Base-by-base conservation (phyloP, 2,329 filamentous ascomycete species). In the Pseudocercospora eumusae region DNA sequence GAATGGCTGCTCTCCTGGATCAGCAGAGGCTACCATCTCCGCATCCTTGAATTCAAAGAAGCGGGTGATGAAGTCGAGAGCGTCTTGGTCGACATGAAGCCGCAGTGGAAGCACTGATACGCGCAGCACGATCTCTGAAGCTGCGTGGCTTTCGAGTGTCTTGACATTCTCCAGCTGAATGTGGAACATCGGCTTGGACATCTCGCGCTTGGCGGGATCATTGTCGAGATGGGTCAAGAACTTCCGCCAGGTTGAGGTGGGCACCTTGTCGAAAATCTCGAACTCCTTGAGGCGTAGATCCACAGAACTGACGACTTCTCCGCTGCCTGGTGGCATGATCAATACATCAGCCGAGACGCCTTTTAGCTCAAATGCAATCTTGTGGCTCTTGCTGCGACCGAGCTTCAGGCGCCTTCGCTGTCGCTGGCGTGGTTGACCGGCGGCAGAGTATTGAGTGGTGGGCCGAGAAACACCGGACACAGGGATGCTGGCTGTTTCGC, bases 241-340 rank as follows among this genome's bases (percentile, higher is more conserved):
- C 75, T 97, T 99, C 76, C 91, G 96, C 96, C 96, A 99, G 0
- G 93, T 97, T 3, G 95, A 99, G 0, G 92, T 93, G 1, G 92
- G 92, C 2, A 99, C 85, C 72, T 97, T 92, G 75, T 99, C 95
- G 65, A 95, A 96, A 15, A 99, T 88, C 68, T 96, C 93, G 11
- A 99, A 81, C 61, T 95, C 89, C 42, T 86, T 84, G 10, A 99
- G 82, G 8, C 92, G 87, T 33, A 98, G 80, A 75, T 97, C 91
- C 40, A 98, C 81, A 20, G 92, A 96, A 74, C 88, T 96, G 73
- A 96, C 86, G 0, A 92, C 95, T 75, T 97, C 92, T 1, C 88
- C 90, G 18, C 85, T 86, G 3, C 82, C 85, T 0, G 90, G 86
- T 7, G 92, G 89, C 71, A 93, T 96, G 0, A 89, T 83, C 10